Percentiles rank a stretch among this genome's conserved stretches.
phyloP scores from a whole-genome alignment of 768 basidiomycete species.

The Wakefieldia striispora region DNA sequence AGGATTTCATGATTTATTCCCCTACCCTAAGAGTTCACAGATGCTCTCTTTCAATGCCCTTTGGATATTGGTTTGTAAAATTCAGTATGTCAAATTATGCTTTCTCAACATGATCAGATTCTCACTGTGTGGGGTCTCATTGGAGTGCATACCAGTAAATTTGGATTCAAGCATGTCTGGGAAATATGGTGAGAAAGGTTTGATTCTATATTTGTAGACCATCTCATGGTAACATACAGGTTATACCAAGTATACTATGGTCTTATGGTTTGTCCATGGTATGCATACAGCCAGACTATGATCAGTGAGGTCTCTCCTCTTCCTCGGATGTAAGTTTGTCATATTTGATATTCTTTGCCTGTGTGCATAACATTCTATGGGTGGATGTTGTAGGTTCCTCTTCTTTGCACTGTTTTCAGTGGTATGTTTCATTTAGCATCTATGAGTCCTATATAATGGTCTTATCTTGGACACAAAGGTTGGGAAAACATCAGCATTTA shows the following conservation, averaged over 20 bases:
- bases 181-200: slow-evolving; percentile 57
- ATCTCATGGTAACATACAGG: slow-evolving; percentile 35
- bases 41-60: slow-evolving; percentile 71
- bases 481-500: slow-evolving; percentile 75
- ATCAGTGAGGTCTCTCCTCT: slow-evolving; percentile 75
- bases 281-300: slow-evolving; percentile 81
- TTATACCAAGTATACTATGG: slow-evolving; percentile 70
- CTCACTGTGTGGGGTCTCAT: slow-evolving; percentile 74
- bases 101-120: slow-evolving; percentile 36
- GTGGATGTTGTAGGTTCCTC: slow-evolving; percentile 46
- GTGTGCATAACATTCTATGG: neutral
- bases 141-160: slow-evolving; percentile 69
- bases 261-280: slow-evolving; percentile 76
- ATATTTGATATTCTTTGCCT: neutral
- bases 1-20: neutral
- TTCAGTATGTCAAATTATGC: neutral
- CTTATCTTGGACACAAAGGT: slow-evolving; percentile 36
- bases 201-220: neutral
- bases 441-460: no score
- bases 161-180: slow-evolving; percentile 84
- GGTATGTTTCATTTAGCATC: slow-evolving; percentile 33
- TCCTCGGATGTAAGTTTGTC: slow-evolving; percentile 58
- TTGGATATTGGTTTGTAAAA: slow-evolving; percentile 60
- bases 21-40: slow-evolving; percentile 30
- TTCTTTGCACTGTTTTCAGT: slow-evolving; percentile 77